These are phyloP conservation scores for Yamadazyma oceani DNA, from an alignment of 1,139 yeast species.

Conservation along the genomic window DNA sequence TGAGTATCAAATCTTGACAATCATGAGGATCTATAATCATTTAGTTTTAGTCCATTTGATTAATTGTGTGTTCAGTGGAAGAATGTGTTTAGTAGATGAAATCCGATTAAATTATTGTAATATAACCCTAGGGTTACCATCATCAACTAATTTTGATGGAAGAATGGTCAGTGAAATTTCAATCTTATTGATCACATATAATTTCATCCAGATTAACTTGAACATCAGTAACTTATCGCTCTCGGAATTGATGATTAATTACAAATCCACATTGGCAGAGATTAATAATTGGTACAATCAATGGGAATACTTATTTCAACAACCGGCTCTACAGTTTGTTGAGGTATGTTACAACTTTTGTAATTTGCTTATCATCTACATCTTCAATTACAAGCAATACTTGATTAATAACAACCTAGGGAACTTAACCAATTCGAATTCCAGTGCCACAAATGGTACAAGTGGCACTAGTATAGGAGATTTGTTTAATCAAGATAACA, in stretches of 20 bases:
- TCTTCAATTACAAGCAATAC: conserved; percentile 28
- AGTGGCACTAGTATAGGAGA: conserved; percentile 1
- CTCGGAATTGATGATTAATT: conserved; percentile 25
- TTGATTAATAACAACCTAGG: conserved; percentile 11
- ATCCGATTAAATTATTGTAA: conserved; percentile 62
- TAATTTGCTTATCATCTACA: conserved; percentile 46
- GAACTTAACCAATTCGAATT: conserved; percentile 10
- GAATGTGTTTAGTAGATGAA: conserved; percentile 74
- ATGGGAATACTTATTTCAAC: conserved; percentile 72
- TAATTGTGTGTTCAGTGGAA: conserved; percentile 67
- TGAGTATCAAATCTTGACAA: conserved; percentile 52
- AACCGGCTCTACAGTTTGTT: conserved; percentile 75
- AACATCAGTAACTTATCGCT: conserved; percentile 21
- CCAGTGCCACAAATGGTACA: conserved; percentile 2
- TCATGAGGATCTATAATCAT: conserved; percentile 70
- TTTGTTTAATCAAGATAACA: conserved; percentile 24
- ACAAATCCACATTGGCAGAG: conserved; percentile 31
- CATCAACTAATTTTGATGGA: conserved; percentile 79
- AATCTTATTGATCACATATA: conserved; percentile 60
- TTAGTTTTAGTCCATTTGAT: conserved; percentile 68
- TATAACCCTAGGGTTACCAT: conserved; percentile 57
- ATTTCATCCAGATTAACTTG: conserved; percentile 49
- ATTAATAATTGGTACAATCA: conserved; percentile 63
- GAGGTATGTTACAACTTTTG: conserved; percentile 73
- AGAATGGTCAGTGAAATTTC: conserved; percentile 81